These are phyloP conservation scores for Penicillium sp. DNA, from an alignment of 2,329 filamentous ascomycete genomes.

Conservation along the genomic window DNA sequence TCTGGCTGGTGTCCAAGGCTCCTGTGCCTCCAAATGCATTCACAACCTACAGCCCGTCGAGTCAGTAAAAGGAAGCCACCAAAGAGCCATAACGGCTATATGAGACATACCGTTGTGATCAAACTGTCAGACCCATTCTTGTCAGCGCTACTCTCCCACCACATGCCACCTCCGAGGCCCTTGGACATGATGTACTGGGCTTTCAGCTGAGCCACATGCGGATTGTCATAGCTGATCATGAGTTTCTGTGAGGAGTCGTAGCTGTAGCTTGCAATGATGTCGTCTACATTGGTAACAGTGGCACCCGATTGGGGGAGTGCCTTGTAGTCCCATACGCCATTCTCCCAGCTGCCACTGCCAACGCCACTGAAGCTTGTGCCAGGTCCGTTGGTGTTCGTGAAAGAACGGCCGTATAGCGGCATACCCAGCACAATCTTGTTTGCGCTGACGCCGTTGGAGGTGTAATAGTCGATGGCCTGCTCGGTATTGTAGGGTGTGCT, in stretches of 20 bases:
- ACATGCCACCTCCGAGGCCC: constrained; percentile 86
- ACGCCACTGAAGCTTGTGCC: constrained; percentile 68
- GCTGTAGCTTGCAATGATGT: constrained; percentile 67
- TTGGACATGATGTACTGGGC: constrained; percentile 65
- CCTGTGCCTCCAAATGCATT: constrained; percentile 31
- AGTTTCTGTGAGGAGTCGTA: constrained; percentile 60
- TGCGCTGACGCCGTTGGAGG: constrained; percentile 59
- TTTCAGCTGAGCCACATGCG: constrained; percentile 65
- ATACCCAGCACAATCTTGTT: constrained; percentile 83
- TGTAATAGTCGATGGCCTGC: constrained; percentile 69
- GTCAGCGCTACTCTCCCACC: constrained; percentile 88
- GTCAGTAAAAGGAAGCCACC: neutral
- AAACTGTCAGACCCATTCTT: constrained; percentile 63
- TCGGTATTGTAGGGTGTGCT: constrained; percentile 77
- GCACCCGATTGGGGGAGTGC: constrained; percentile 68
- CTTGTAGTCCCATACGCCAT: constrained; percentile 86
- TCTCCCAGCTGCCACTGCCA: constrained; percentile 79
- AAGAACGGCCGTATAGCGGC: constrained; percentile 87
- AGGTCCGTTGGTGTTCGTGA: constrained; percentile 71
- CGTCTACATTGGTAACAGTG: constrained; percentile 58
- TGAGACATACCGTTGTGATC: constrained; percentile 53
- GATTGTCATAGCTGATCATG: constrained; percentile 75
- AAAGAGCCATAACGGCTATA: neutral
- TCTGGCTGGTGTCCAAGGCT: constrained; percentile 47
- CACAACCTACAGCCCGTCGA: constrained; percentile 27